Base-by-base conservation (phyloP, 352 stramenopile genomes). In the Phytopythium helicoides region DNA sequence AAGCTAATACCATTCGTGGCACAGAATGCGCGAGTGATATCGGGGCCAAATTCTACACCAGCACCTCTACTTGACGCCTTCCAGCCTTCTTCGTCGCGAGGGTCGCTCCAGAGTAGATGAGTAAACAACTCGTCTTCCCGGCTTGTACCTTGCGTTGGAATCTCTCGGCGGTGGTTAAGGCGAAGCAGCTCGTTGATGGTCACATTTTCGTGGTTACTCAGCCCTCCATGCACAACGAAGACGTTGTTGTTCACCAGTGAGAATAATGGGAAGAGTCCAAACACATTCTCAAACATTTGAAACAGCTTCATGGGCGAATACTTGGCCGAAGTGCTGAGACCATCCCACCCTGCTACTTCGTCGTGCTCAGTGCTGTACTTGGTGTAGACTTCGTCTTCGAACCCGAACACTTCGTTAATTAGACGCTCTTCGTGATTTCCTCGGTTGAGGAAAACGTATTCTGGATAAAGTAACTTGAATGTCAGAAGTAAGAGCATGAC, bases 351-450 rank as follows among this genome's bases (percentile, higher is more conserved):
- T 33, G 72, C 60, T 19, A 78, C 76, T 71, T 96, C 72, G 68
- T 97, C 60, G 39, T 75, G 81, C 63, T 87, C 76, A 1, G 79
- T 77, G 47, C 79, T 80, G 56, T 92, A 93, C 55, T 90, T 93
- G 23, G 71, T 65, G 46, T 89, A 87, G 9, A 95, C 64, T 49
- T 97, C 85, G 48, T 87, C 75, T 62, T 89, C 73, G 53, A 97
- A 95, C 0, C 87, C 87, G 46, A 96, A 95, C 5, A 91, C 81
- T 54, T 94, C 85, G 71, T 97, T 98, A 51, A 97, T 94, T 73
- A 97, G 88, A 6, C 76, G 79, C 54, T 92, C 92, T 76, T 98
- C 95, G 62, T 98, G 95, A 58, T 98, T 98, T 23, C 95, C 95
- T 14, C 95, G 83, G 54, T 98, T 98, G 36, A 98, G 60, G 42